Conservation (phyloP, 805 yeast species). For the Pichia gijzeniarum region DNA sequence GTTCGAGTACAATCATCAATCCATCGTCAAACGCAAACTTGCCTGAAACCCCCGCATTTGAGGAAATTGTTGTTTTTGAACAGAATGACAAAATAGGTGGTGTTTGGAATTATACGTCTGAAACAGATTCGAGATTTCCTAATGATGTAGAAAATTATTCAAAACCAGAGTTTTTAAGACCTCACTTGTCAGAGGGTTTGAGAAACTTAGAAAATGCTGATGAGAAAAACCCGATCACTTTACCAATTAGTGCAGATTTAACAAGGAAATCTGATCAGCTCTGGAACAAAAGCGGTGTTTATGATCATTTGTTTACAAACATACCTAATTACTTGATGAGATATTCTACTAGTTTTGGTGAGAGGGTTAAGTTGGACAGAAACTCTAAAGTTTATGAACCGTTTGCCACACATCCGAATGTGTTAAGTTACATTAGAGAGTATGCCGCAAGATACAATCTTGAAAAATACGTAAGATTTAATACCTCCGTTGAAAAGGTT, state of each 20-base stretch:
- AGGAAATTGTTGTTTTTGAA: slow-evolving; percentile 35
- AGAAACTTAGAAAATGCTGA: neutral
- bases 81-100: slow-evolving; percentile 35
- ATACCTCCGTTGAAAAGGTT: slow-evolving; percentile 30
- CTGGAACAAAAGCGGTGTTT: slow-evolving; percentile 23
- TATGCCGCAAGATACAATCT: slow-evolving; percentile 25
- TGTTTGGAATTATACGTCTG: slow-evolving; percentile 29
- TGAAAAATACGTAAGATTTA: slow-evolving; percentile 27
- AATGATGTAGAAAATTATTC: slow-evolving; percentile 7
- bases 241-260: neutral
- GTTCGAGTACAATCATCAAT: slow-evolving; percentile 20
- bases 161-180: slow-evolving; percentile 13
- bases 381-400: slow-evolving; percentile 14
- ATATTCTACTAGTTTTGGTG: slow-evolving; percentile 31
- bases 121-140: slow-evolving; percentile 1
- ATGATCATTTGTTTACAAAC: slow-evolving; percentile 34
- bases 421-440: slow-evolving; percentile 13
- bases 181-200: neutral
- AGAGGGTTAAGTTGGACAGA: neutral
- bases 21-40: neutral
- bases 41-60: slow-evolving; percentile 26
- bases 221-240: neutral
- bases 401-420: slow-evolving; percentile 18
- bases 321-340: slow-evolving; percentile 34
- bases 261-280: neutral